Evolutionary conservation across 345 rosid genomes (phyloP), one percentile per base, ranked within the genome.

Genomic region (Cochlearia excelsa): DNA sequence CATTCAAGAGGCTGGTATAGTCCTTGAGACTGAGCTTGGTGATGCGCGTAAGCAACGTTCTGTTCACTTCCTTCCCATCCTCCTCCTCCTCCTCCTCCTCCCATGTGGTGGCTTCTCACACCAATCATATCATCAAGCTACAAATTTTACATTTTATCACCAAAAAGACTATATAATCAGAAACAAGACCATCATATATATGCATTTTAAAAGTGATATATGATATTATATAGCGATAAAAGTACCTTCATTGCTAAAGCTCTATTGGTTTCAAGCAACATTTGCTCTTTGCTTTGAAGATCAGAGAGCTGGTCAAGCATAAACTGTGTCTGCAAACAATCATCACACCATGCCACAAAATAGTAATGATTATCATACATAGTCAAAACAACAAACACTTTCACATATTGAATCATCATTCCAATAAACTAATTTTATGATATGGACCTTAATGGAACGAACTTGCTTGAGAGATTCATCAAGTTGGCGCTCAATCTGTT

Each of bases 281-380:
- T 47, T 27, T 89, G 92, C 61, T 87, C 99, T 88, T 87, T 89
- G 61, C 71, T 80, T 72, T 89, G 97, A 64, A 93, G 95, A 80
- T 93, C 96, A 57, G 83, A 54, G 31, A 93, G 92, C 74, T 89
- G 97, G 73, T 93, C 99, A 48, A 93, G 91, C 97, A 89, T 85
- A 42, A 37, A 82, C 69, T 89, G 99, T 30, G 92, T 93, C 99
- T 93, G 80, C 68, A 65, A 16, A 16, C 23, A 16, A 16, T 16
- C 23, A 16, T 16, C 23, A 16, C 23, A 16, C 23, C 23, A 16
- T 16, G 23, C 23, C 23, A 16, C 23, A 16, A 52, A 42, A 16
- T 16, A 16, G 23, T 16, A 16, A 16, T 16, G 0, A 16, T 16
- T 0, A 16, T 16, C 23, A 16, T 16, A 16, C 23, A 16, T 16